phyloP scores from a whole-genome alignment of 1,284 basidiomycete genomes.

The Anthracocystis walkeri region DNA sequence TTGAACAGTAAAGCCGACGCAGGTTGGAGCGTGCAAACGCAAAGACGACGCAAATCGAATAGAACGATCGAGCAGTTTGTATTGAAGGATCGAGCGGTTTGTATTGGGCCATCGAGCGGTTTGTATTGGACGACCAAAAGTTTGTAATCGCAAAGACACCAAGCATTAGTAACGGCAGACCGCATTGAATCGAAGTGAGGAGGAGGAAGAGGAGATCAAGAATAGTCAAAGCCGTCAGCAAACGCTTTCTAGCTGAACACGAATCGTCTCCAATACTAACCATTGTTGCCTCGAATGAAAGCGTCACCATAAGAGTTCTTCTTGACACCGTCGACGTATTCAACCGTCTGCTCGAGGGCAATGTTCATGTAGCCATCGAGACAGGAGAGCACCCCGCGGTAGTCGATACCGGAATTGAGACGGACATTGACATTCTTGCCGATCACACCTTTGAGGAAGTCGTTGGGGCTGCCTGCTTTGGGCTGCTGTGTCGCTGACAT shows the following conservation, averaged over 20 bases:
- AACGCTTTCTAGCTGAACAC: neutral
- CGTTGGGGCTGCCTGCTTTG: constrained; percentile 62
- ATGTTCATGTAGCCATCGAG: constrained; percentile 96
- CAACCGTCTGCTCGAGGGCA: constrained; percentile 94
- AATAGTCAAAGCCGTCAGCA: constrained; percentile 13
- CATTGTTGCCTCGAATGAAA: constrained; percentile 96
- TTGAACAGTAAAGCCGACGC: neutral
- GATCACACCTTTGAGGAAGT: constrained; percentile 76
- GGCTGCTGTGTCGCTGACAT: constrained; percentile 31
- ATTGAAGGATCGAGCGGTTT: no score
- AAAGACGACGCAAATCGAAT: no score
- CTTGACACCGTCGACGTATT: constrained; percentile 86
- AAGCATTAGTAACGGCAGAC: neutral
- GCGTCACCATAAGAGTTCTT: constrained; percentile 93
- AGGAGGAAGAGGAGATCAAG: neutral
- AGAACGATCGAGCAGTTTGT: no score
- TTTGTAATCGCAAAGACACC: no score
- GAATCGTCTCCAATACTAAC: constrained; percentile 72
- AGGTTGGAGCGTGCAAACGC: neutral
- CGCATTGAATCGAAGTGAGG: neutral
- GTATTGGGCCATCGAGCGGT: no score
- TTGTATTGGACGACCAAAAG: no score
- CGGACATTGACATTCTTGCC: constrained; percentile 94
- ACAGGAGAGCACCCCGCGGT: constrained; percentile 92
- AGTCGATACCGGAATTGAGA: constrained; percentile 95